Conservation (phyloP, 1,139 yeast genomes). For the Lodderomyces orthopsilosis region DNA sequence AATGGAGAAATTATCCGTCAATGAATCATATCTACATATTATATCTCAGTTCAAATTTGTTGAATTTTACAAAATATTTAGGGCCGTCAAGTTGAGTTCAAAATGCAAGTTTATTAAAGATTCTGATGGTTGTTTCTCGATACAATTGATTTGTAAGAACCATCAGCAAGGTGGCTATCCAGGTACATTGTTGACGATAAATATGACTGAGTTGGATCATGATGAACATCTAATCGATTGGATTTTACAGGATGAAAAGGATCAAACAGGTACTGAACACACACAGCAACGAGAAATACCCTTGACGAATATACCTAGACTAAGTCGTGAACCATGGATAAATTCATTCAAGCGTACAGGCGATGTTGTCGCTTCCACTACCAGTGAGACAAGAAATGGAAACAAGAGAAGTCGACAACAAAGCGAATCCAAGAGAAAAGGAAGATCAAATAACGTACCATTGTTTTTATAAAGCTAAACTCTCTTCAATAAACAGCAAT, state of each 20-base stretch:
- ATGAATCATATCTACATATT: constrained; percentile 16
- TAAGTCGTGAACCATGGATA: constrained; percentile 10
- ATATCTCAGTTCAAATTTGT: constrained; percentile 51
- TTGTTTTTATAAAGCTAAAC: neutral
- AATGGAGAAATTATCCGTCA: constrained; percentile 42
- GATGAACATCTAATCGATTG: constrained; percentile 15
- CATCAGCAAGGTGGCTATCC: constrained; percentile 31
- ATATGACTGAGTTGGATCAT: constrained; percentile 46
- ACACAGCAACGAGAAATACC: neutral
- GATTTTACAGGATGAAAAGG: constrained; percentile 13
- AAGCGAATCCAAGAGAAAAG: constrained; percentile 1
- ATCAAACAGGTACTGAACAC: neutral
- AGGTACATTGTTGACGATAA: constrained; percentile 63
- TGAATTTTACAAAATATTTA: constrained; percentile 51
- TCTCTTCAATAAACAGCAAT: constrained; percentile 57
- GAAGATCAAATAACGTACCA: constrained; percentile 2
- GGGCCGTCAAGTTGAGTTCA: constrained; percentile 54
- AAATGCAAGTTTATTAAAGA: constrained; percentile 63
- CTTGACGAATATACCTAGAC: neutral
- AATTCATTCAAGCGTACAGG: constrained; percentile 9
- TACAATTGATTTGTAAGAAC: constrained; percentile 43
- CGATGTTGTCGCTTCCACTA: neutral
- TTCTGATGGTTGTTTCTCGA: constrained; percentile 48
- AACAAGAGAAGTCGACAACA: constrained; percentile 2
- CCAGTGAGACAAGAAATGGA: constrained; percentile 3